Percentiles rank a stretch among this genome's conserved stretches.
These are phyloP conservation scores for Trametes hirsuta DNA, from an alignment of 1,284 basidiomycete species.

Conservation along the genomic window DNA sequence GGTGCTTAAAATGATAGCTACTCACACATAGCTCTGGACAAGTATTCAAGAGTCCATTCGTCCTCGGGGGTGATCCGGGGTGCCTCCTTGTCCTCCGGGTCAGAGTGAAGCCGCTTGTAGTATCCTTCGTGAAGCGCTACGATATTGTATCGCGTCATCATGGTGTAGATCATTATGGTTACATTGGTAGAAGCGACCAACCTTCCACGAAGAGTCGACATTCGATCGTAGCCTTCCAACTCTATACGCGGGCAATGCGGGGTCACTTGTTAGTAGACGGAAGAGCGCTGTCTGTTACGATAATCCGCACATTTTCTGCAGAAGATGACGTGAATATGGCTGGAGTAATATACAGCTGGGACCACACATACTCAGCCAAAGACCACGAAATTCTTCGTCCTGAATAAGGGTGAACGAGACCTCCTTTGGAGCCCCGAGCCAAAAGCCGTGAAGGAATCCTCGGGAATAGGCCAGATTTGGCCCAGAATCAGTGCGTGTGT, in stretches of 20 bases:
- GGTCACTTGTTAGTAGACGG: background rate
- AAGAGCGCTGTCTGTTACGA: background rate
- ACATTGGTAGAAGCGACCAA: background rate
- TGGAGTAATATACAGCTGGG: too few species aligned
- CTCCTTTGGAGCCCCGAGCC: too few species aligned
- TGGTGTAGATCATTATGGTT: background rate
- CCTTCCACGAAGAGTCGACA: conserved; percentile 10
- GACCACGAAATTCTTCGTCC: too few species aligned
- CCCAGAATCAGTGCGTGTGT: too few species aligned
- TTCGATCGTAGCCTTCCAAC: conserved; percentile 10
- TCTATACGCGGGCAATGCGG: background rate
- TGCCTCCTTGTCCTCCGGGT: background rate
- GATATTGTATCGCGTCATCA: too few species aligned
- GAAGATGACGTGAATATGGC: too few species aligned
- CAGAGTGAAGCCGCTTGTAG: background rate
- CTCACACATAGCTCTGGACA: conserved; percentile 18
- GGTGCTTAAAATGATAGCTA: background rate
- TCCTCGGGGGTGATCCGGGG: conserved; percentile 1
- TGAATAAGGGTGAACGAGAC: too few species aligned
- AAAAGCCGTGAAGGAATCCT: too few species aligned
- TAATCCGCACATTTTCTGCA: too few species aligned
- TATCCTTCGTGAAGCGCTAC: conserved; percentile 10
- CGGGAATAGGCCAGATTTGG: too few species aligned
- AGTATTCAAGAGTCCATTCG: conserved; percentile 16
- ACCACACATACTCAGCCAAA: too few species aligned